Percentiles rank a stretch among this genome's conserved stretches.
phyloP scores from a whole-genome alignment of 73 alveolate species.

The Urostyla sp. region DNA sequence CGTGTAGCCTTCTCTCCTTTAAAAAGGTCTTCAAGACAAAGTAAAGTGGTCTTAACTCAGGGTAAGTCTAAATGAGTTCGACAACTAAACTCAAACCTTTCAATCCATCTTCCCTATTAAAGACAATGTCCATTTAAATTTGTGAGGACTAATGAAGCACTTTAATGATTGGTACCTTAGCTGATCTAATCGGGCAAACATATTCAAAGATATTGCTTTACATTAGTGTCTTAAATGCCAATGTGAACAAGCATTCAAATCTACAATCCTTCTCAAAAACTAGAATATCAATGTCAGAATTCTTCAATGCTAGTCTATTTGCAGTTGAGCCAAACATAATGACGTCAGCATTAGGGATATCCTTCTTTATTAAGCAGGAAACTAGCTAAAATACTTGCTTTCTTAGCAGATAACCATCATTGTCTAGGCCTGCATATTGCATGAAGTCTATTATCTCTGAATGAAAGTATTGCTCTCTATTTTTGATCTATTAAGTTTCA shows the following conservation, averaged over 20 bases:
- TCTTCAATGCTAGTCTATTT: slow-evolving; percentile 36
- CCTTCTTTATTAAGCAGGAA: too few species aligned
- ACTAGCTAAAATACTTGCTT: neutral
- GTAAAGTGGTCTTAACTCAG: slow-evolving; percentile 39
- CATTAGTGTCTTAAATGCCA: neutral
- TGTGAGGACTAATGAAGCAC: slow-evolving; percentile 17
- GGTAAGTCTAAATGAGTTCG: neutral
- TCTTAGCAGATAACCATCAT: neutral
- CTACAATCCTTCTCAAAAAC: neutral
- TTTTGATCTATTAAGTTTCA: neutral
- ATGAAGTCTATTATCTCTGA: slow-evolving; percentile 19
- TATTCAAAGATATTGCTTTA: slow-evolving; percentile 22
- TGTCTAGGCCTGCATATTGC: neutral
- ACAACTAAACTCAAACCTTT: slow-evolving; percentile 29
- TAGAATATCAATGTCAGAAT: slow-evolving; percentile 43
- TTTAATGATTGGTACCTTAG: slow-evolving; percentile 36
- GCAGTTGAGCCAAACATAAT: slow-evolving; percentile 54
- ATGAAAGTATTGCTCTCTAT: slow-evolving; percentile 14
- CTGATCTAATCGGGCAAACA: slow-evolving; percentile 15
- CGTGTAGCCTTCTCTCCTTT: slow-evolving; percentile 18
- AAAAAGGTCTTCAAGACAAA: slow-evolving; percentile 32
- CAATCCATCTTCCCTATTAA: slow-evolving; percentile 49
- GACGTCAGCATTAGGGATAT: slow-evolving; percentile 15
- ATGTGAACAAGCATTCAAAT: neutral
- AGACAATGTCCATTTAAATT: slow-evolving; percentile 31